phyloP scores from a whole-genome alignment of 495 filamentous ascomycete genomes.

The Neurospora tetraspora region DNA sequence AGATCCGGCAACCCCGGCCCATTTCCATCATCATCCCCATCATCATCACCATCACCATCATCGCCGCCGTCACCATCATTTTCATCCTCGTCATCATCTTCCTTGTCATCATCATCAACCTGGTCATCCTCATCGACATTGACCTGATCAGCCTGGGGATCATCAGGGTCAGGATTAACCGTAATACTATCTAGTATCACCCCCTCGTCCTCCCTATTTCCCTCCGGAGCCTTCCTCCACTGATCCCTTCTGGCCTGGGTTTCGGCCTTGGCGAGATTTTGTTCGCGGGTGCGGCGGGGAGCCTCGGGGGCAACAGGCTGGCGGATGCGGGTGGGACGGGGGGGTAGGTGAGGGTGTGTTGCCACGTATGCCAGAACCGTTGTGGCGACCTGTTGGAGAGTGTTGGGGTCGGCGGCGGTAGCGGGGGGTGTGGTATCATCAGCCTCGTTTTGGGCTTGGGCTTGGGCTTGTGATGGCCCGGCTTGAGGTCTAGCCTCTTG shows the following conservation, averaged over 20 bases:
- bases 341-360: not conserved
- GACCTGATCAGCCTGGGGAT: not conserved
- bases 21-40: not conserved
- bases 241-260: rapidly evolving
- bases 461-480: not conserved
- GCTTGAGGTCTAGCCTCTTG: not conserved
- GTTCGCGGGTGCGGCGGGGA: not conserved
- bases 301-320: not conserved
- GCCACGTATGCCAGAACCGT: not conserved
- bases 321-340: not conserved
- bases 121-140: not conserved
- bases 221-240: not conserved
- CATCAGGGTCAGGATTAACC: too few relatives aligned
- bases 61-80: too few relatives aligned
- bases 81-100: too few relatives aligned
- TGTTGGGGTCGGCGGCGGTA: not conserved
- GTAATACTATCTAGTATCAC: not conserved
- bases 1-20: not conserved
- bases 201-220: not conserved
- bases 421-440: not conserved
- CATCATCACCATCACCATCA: not conserved
- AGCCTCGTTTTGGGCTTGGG: not conserved
- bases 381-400: not conserved
- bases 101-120: not conserved
- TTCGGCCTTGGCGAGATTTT: not conserved